A percentile compares a stretch with the other conserved stretches of the same genome.
These are phyloP conservation scores for Rhizophagus prolifer DNA, from an alignment of 192 early-diverging fungal genomes.

Conservation along the genomic window DNA sequence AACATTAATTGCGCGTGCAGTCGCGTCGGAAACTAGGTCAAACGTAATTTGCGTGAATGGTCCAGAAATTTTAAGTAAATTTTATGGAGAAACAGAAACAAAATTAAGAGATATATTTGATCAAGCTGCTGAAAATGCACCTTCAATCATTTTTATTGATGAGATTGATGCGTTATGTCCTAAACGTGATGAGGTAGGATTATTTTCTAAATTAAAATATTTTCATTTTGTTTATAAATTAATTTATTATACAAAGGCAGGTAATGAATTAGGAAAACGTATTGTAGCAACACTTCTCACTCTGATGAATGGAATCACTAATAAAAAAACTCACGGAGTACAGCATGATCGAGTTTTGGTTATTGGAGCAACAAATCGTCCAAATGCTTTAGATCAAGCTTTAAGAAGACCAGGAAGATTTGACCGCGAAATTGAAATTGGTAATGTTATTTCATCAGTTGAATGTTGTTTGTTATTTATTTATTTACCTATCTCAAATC, in stretches of 20 bases:
- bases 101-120: slow-evolving; percentile 79
- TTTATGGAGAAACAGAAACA: slow-evolving; percentile 91
- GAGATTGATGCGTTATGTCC: slow-evolving; percentile 94
- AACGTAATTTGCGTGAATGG: slow-evolving; percentile 86
- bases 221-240: background rate
- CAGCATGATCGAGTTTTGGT: slow-evolving; percentile 66
- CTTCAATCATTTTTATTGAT: slow-evolving; percentile 90
- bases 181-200: slow-evolving; percentile 71
- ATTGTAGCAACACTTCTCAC: slow-evolving; percentile 93
- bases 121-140: slow-evolving; percentile 65
- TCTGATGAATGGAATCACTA: slow-evolving; percentile 80
- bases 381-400: slow-evolving; percentile 84
- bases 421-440: slow-evolving; percentile 95
- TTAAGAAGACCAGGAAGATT: slow-evolving; percentile 91
- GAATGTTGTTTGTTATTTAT: background rate
- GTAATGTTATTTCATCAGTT: slow-evolving; percentile 31
- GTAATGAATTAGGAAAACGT: slow-evolving; percentile 84
- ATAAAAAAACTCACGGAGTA: slow-evolving; percentile 22
- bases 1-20: slow-evolving; percentile 88
- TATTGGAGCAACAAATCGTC: slow-evolving; percentile 92
- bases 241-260: slow-evolving; percentile 41
- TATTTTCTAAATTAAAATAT: background rate
- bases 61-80: slow-evolving; percentile 86
- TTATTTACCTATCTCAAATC: background rate
- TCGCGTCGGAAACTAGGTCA: slow-evolving; percentile 73